Conservation (phyloP, 2,329 filamentous ascomycete genomes). For the Shiraia bambusicola region DNA sequence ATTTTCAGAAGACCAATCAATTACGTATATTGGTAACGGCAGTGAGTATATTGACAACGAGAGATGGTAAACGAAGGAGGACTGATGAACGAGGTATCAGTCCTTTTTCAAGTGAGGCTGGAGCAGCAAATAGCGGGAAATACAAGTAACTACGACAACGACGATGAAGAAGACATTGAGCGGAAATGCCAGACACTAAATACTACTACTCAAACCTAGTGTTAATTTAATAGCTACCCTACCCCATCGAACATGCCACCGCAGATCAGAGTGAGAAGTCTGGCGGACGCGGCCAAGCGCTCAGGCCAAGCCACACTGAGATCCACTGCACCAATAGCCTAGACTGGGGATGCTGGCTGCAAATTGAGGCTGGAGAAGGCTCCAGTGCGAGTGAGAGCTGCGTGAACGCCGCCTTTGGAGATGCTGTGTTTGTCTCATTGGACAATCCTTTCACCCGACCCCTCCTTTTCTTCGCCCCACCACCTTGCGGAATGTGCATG, state of each 20-base stretch:
- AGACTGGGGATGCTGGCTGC: constrained; percentile 24
- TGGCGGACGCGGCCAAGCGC: constrained; percentile 18
- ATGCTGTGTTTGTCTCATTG: constrained; percentile 18
- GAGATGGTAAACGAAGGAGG: constrained; percentile 18
- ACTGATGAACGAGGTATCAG: constrained; percentile 46
- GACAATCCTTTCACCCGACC: constrained; percentile 22
- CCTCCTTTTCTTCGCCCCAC: constrained; percentile 23
- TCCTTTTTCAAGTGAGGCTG: constrained; percentile 15
- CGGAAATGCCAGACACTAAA: constrained; percentile 31
- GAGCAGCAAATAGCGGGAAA: constrained; percentile 6
- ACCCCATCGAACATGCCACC: constrained; percentile 26
- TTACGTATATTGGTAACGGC: constrained; percentile 9
- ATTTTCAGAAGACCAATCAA: constrained; percentile 23
- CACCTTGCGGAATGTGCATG: constrained; percentile 12
- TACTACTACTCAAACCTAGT: constrained; percentile 20
- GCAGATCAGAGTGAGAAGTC: constrained; percentile 21
- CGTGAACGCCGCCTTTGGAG: constrained; percentile 3
- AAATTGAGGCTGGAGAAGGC: constrained; percentile 23
- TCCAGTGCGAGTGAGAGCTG: constrained; percentile 10
- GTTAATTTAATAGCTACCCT: constrained; percentile 18
- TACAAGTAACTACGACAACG: constrained; percentile 30
- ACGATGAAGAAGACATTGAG: constrained; percentile 19
- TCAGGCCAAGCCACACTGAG: constrained; percentile 20
- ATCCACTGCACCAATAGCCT: constrained; percentile 33
- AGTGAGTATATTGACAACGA: constrained; percentile 5